Base-by-base conservation (phyloP, 2,329 filamentous ascomycete species). In the Fusarium avenaceum region DNA sequence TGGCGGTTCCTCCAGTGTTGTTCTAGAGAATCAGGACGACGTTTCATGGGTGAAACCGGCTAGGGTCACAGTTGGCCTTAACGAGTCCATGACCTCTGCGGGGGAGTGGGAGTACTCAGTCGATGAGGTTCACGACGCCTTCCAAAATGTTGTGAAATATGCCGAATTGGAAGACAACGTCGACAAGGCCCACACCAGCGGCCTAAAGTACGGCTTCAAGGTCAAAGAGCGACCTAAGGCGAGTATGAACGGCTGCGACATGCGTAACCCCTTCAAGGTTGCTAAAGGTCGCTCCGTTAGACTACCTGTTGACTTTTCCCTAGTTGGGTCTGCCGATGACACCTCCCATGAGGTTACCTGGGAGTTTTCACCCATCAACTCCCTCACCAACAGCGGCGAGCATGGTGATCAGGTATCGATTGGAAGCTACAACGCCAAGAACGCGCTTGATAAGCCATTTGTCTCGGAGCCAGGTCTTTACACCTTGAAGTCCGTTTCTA, bases 31-130 rank as follows among this genome's bases (percentile, higher is more conserved):
- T 42, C 84, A 87, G 30, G 85, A 91, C 46, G 91, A 95, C 69
- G 84, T 92, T 33, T 89, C 91, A 1, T 98, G 96, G 96, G 93
- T 93, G 17, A 89, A 87, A 59, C 83, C 90, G 20, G 90, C 92
- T 59, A 90, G 83, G 40, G 89, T 99, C 35, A 86, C 86, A 11
- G 93, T 99, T 20, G 89, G 93, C 6, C 82, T 99, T 57, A 98
- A 97, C 75, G 96, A 99, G 78, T 94, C 94, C 7, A 89, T 99
- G 81, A 88, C 88, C 48, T 85, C 85, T 8, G 87, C 91, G 51
- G 96, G 95, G 17, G 86, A 89, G 52, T 98, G 95, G 94, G 85
- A 91, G 63, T 99, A 98, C 76, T 90, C 91, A 2, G 89, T 99
- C 53, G 93, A 97, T 71, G 93, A 97, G 77, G 93, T 99, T 10